A percentile compares a stretch with the other conserved stretches of the same genome.
Evolutionary conservation across 345 rosid species (phyloP).

Genomic region (Anacardium occidentale): DNA sequence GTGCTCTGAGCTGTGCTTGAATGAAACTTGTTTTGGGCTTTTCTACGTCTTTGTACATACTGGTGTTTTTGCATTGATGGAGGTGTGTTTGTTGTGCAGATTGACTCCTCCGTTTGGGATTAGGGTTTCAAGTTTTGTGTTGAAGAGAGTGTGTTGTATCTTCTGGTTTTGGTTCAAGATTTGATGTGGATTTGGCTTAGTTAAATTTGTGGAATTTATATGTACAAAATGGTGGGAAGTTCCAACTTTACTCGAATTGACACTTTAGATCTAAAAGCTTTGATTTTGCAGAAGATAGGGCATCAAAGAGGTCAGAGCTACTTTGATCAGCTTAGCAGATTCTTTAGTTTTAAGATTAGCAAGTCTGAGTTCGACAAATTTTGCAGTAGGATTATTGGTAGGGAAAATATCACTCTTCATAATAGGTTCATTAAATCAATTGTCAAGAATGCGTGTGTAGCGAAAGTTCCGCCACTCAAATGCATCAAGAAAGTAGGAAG

Average conservation of each 20-base stretch:
- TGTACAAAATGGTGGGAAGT: slow-evolving; percentile 38
- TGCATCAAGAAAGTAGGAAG: slow-evolving; percentile 31
- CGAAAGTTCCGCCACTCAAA: slow-evolving; percentile 45
- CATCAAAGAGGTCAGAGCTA: slow-evolving; percentile 69
- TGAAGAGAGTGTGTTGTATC: slow-evolving; percentile 16
- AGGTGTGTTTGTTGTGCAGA: slow-evolving; percentile 18
- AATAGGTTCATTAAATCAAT: slow-evolving; percentile 65
- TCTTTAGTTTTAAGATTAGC: slow-evolving; percentile 49
- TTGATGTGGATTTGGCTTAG: slow-evolving; percentile 18
- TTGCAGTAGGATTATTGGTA: slow-evolving; percentile 60
- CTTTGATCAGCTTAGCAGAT: slow-evolving; percentile 65
- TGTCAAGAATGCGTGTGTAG: slow-evolving; percentile 61
- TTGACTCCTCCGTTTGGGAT: slow-evolving; percentile 13
- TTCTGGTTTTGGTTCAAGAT: slow-evolving; percentile 25
- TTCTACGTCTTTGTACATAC: background rate
- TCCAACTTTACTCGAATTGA: slow-evolving; percentile 35
- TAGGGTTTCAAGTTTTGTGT: slow-evolving; percentile 30
- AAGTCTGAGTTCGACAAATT: slow-evolving; percentile 69
- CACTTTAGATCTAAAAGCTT: slow-evolving; percentile 48
- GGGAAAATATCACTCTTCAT: slow-evolving; percentile 67
- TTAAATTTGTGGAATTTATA: slow-evolving; percentile 6
- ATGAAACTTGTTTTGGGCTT: slow-evolving; percentile 6
- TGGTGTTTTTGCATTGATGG: slow-evolving; percentile 14
- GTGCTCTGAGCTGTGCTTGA: slow-evolving; percentile 1
- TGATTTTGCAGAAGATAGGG: slow-evolving; percentile 58